Evolutionary conservation across 768 basidiomycete genomes (phyloP), one percentile per base, ranked within the genome.

Genomic region (Infundibulicybe gibba): DNA sequence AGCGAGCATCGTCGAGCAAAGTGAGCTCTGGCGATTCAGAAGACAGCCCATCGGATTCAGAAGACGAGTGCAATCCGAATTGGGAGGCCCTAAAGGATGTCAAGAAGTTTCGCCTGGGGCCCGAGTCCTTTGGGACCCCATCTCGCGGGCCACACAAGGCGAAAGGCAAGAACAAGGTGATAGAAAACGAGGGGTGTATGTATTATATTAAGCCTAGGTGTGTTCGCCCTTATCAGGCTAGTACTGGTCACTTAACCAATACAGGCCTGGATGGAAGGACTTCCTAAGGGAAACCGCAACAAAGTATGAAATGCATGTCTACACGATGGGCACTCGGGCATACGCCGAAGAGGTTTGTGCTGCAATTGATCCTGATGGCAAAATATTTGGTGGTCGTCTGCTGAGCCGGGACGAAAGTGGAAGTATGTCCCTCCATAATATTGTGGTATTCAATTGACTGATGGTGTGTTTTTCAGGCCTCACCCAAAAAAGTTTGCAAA

Each of bases 191-290:
- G 41, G 90, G 90, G 0, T 92, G 91, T 57, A 88, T 91, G 79
- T 98, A 98, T 66, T 99, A 95, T 65, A 91, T 98, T 64, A 99
- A 99, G 65, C 93, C 94, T 50, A 80, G 95, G 95, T 95, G 58
- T 49, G 84, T 54, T 42, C 37, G 35, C 46, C 37, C 53, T 15
- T 42, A n/a, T 32, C 37, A 35, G 41, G 17, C 45, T 32, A 32
- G 34, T 43, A 32, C 34, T 49, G 35, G 21, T 39, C 45, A 37
- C 53, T 48, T 52, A 47, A 45, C 37, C 35, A 53, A 50, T 42
- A 61, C 44, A 75, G 94, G 54, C 94, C 94, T 6, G 90, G 92
- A n/a, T 79, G 93, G 69, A 68, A 74, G 46, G 75, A 80, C 40
- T 98, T 99, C 64, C 73, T 99, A 44, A 68, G 70, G 50, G 72